Evolutionary conservation across 1,139 yeast genomes (phyloP).

Genomic region (Taphrina wiesneri): DNA sequence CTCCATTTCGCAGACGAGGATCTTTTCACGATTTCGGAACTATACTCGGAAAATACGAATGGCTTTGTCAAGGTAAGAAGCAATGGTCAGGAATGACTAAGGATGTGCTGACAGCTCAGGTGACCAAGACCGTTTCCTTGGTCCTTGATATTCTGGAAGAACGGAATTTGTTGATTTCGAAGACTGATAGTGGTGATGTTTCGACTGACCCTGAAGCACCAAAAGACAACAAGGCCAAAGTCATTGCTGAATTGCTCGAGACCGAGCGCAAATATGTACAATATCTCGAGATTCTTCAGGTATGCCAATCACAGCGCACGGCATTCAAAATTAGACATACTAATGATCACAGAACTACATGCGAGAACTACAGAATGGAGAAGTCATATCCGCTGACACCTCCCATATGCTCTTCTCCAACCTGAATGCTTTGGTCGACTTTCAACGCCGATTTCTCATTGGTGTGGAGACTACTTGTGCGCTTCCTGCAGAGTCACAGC

Average conservation of each 20-base stretch:
- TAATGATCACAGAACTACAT: constrained; percentile 53
- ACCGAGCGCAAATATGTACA: constrained; percentile 92
- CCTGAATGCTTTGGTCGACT: constrained; percentile 77
- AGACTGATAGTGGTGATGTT: constrained; percentile 52
- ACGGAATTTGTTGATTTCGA: constrained; percentile 48
- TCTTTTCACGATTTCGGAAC: constrained; percentile 85
- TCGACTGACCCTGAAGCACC: constrained; percentile 48
- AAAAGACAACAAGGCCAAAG: constrained; percentile 60
- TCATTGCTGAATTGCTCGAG: constrained; percentile 77
- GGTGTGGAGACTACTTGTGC: constrained; percentile 86
- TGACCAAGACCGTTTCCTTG: constrained; percentile 30
- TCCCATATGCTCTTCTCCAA: constrained; percentile 86
- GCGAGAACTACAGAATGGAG: constrained; percentile 64
- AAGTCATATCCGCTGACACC: constrained; percentile 73
- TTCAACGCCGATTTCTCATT: constrained; percentile 83
- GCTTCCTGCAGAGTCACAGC: constrained; percentile 71
- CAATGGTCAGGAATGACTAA: constrained; percentile 56
- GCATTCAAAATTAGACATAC: not conserved
- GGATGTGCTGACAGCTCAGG: constrained; percentile 42
- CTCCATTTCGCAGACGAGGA: constrained; percentile 75
- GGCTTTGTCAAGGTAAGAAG: constrained; percentile 68
- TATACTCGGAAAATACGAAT: constrained; percentile 77
- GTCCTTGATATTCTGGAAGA: constrained; percentile 44
- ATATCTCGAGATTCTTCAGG: constrained; percentile 72
- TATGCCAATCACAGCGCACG: constrained; percentile 1